Base-by-base conservation (phyloP, 805 yeast genomes). In the Saccharomycopsis capsularis region DNA sequence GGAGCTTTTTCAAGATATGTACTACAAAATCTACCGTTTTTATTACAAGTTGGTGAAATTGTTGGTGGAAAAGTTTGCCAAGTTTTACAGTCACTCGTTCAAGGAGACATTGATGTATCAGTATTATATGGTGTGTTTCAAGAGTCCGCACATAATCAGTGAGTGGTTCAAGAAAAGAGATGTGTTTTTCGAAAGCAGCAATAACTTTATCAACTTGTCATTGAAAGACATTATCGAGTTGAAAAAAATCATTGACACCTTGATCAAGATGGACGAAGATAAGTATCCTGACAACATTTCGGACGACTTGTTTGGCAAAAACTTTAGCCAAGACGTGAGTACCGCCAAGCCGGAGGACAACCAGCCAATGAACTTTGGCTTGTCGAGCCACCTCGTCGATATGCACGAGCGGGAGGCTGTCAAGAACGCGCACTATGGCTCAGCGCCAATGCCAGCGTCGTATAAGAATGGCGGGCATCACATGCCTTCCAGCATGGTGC, bases 71-170 rank as follows among this genome's bases (percentile, higher is more conserved):
- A 50, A 50, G 40, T 47, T 47, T 42, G 51, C 47, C 25, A 47
- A 42, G 37, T 42, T 50, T 35, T 50, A 50, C 36, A 19, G 35
- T 25, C 54, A 50, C 39, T 39, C 48, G 7, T 47, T 42, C 41
- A 47, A 47, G 25, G 41, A 18, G n/a, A 36, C 54, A 4, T 22
- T 50, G 21, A 27, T 42, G 11, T 50, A 48, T 35, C 51, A 50
- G 24, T 50, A 50, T 37, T 47, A 47, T 35, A 22, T 50, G 35
- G 30, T 43, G 3, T 50, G 54, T 39, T 48, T 50, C 25, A 47
- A 43, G 15, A 38, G 47, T 24, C 50, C 51, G 3, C n/a, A 32
- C 23, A 41, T 29, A 22, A 43, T 47, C 40, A 47, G 32, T 16
- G 24, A 30, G 5, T 50, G 54, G 54, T 39, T 40, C 21, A 38